Conservation (phyloP, 345 rosid genomes). For the Syzygium aromaticum region DNA sequence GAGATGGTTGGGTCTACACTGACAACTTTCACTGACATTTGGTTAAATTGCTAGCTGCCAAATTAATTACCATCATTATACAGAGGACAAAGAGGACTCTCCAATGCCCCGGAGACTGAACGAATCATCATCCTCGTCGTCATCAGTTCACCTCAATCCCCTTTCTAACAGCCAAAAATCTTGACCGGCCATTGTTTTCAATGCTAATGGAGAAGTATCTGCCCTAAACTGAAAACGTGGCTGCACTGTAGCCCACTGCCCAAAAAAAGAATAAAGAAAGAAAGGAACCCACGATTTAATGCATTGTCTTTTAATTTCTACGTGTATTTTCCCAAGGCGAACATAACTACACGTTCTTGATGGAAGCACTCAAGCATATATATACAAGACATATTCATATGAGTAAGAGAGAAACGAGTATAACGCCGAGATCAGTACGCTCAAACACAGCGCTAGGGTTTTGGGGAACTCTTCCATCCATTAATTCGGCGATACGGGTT, state of each 20-base stretch:
- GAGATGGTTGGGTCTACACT: background rate
- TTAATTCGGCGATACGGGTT: background rate
- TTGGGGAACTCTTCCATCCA: background rate
- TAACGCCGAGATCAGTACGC: background rate
- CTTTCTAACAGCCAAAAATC: background rate
- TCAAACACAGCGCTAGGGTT: background rate
- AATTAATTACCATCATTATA: background rate
- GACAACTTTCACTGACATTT: background rate
- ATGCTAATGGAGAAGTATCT: background rate
- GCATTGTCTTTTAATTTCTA: background rate
- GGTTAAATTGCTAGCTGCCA: background rate
- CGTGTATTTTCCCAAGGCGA: background rate
- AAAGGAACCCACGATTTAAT: background rate
- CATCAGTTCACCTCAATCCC: background rate
- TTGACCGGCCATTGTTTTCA: background rate
- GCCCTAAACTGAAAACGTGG: background rate
- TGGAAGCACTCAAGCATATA: background rate
- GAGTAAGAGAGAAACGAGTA: background rate
- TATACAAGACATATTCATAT: rapidly evolving
- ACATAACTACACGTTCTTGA: background rate
- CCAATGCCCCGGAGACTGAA: background rate
- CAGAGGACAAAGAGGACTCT: background rate
- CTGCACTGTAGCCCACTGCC: background rate
- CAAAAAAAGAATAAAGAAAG: background rate
- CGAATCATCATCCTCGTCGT: background rate